These are phyloP conservation scores for Candida insectalens DNA, from an alignment of 805 yeast species.

Conservation along the genomic window DNA sequence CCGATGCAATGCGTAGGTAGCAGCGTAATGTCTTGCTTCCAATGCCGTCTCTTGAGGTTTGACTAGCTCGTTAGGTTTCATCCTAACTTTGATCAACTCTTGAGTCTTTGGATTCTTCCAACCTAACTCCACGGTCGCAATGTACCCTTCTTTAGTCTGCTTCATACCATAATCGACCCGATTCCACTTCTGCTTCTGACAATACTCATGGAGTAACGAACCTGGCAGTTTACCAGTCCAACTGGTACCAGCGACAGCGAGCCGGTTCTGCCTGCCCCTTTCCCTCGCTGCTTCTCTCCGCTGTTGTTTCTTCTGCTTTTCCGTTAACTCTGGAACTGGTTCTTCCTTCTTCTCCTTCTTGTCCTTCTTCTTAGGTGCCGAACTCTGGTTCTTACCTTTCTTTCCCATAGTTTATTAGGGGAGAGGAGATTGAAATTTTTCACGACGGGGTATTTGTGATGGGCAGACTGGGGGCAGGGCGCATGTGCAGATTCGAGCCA, in stretches of 20 bases:
- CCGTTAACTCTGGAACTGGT: slow-evolving; percentile 2
- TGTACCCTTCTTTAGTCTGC: slow-evolving; percentile 36
- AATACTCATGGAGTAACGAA: slow-evolving; percentile 73
- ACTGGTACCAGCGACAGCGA: slow-evolving; percentile 59
- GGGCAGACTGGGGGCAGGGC: background rate
- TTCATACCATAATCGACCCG: slow-evolving; percentile 72
- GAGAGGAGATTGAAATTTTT: background rate
- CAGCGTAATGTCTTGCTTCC: slow-evolving; percentile 86
- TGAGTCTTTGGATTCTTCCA: slow-evolving; percentile 78
- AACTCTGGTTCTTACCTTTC: slow-evolving; percentile 2
- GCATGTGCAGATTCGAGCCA: background rate
- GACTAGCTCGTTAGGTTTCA: slow-evolving; percentile 41
- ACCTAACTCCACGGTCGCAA: slow-evolving; percentile 54
- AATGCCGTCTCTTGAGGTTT: slow-evolving; percentile 69
- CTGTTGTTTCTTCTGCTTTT: slow-evolving; percentile 2
- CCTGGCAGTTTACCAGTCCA: slow-evolving; percentile 97
- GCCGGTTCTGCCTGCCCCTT: slow-evolving; percentile 20
- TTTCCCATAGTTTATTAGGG: slow-evolving; percentile 11
- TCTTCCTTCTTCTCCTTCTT: slow-evolving; percentile 6
- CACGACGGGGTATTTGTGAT: background rate
- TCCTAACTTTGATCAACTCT: slow-evolving; percentile 47
- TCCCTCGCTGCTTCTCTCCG: slow-evolving; percentile 1
- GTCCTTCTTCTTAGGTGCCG: slow-evolving; percentile 6
- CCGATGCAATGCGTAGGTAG: slow-evolving; percentile 78
- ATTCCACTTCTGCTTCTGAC: slow-evolving; percentile 86